Evolutionary conservation across 805 yeast species (phyloP).

Genomic region (Suhomyces prunicola): DNA sequence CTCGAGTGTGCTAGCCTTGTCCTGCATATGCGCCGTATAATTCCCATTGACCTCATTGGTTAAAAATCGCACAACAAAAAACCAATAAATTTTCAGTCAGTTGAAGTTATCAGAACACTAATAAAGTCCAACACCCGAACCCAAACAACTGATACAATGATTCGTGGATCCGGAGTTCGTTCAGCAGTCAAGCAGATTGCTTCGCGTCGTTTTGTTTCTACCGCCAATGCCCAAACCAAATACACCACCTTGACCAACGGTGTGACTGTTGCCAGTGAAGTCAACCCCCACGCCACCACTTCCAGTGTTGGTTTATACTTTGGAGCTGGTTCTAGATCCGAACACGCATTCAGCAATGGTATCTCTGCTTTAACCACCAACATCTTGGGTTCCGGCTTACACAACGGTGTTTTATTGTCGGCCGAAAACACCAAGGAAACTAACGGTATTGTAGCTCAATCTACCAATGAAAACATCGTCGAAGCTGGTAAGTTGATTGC

Average conservation of each 20-base stretch:
- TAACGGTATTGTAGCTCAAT: constrained; percentile 58
- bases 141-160: constrained; percentile 21
- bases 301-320: constrained; percentile 67
- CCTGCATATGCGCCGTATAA: constrained; percentile 1
- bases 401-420: constrained; percentile 55
- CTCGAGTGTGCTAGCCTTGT: too few relatives aligned
- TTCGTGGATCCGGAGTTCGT: constrained; percentile 42
- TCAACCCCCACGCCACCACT: constrained; percentile 51
- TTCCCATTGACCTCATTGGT: constrained; percentile 4
- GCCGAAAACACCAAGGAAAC: constrained; percentile 59
- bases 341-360: constrained; percentile 81
- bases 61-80: not conserved
- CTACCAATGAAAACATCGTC: constrained; percentile 46
- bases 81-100: constrained; percentile 4
- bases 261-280: constrained; percentile 67
- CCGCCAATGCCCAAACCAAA: constrained; percentile 57
- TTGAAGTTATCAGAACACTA: not conserved
- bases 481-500: constrained; percentile 54
- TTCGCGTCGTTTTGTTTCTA: constrained; percentile 57
- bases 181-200: constrained; percentile 23
- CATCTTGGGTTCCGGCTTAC: constrained; percentile 40
- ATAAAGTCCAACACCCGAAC: not conserved
- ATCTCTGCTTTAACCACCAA: constrained; percentile 62
- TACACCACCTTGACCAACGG: constrained; percentile 74
- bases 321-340: constrained; percentile 78